Evolutionary conservation across 768 basidiomycete species (phyloP).

Genomic region (Tylopilus sp.): DNA sequence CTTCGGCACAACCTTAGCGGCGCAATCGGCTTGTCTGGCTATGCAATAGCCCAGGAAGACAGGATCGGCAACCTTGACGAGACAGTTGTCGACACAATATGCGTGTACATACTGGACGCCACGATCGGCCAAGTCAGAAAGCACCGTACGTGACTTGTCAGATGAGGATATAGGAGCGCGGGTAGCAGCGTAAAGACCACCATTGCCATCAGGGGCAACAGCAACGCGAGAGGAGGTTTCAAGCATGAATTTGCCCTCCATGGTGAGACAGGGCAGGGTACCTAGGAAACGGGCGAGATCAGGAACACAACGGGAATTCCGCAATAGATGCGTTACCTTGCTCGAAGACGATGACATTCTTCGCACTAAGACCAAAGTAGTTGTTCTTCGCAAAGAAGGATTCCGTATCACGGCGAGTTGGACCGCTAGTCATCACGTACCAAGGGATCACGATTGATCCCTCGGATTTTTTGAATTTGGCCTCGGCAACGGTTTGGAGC

Average conservation of each 20-base stretch:
- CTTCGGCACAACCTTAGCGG: constrained; percentile 96
- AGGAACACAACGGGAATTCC: neutral
- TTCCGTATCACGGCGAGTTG: constrained; percentile 85
- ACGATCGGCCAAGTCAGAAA: constrained; percentile 75
- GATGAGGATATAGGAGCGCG: constrained; percentile 66
- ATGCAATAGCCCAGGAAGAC: constrained; percentile 96
- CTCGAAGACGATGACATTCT: constrained; percentile 91
- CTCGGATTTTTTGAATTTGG: constrained; percentile 45
- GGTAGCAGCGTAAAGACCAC: constrained; percentile 93
- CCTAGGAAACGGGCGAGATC: constrained; percentile 46
- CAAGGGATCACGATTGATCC: constrained; percentile 80
- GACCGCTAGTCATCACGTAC: constrained; percentile 99
- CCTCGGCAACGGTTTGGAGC: constrained; percentile 73
- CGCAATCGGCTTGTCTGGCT: constrained; percentile 82
- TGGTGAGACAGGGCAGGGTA: constrained; percentile 89
- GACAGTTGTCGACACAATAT: constrained; percentile 98
- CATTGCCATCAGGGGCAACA: constrained; percentile 98
- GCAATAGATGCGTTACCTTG: constrained; percentile 62
- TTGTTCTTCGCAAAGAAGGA: constrained; percentile 72
- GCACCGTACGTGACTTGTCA: constrained; percentile 65
- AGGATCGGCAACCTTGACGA: constrained; percentile 95
- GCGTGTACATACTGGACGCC: constrained; percentile 87
- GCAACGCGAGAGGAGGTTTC: constrained; percentile 75
- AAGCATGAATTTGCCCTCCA: constrained; percentile 91
- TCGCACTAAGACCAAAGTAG: constrained; percentile 77